Evolutionary conservation across 768 basidiomycete genomes (phyloP), one percentile per base, ranked within the genome.

Genomic region (Mycena alexandri): DNA sequence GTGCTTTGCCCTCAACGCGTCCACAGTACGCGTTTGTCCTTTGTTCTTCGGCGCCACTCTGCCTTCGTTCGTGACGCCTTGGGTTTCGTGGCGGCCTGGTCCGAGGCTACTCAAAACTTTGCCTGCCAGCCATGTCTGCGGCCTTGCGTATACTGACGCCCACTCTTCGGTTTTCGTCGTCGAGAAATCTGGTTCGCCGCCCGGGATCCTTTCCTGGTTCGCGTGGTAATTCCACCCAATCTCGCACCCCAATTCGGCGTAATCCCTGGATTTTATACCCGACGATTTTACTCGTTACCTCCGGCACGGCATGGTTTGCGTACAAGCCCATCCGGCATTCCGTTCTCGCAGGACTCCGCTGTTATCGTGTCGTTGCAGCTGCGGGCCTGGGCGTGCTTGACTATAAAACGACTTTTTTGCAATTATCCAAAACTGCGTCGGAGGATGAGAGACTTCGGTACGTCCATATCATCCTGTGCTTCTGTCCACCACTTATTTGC

Each of bases 321-420:
- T 97, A 94, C 78, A 79, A 94, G 64, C 89, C 94, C 1, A 89
- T 94, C 74, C 85, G 94, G 47, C 92, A 97, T 78, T 81, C 87
- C 3, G 77, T 86, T 8, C 83, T 97, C 57, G 95, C 96, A 13
- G 80, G 86, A 24, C 81, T 89, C 48, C 87, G 97, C 63, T 96
- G 95, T 76, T 90, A 91, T 4, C 86, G 93, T 56, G 86, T 98
- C 59, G 95, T 91, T 58, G 81, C 87, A 85, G 87, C 91, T 47
- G 89, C 90, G 25, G 76, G 92, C 50, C 77, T 84, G 14, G 85
- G 90, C 65, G 89, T 86, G 44, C 81, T 92, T 57, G 90, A 93
- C 76, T 92, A 94, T 81, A 93, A 93, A 80, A 70, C 80, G 67
- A 92, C 88, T 6, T 89, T 93, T 79, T 79, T 84, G 25, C 81